These are phyloP conservation scores for Spatholobus suberectus DNA, from an alignment of 306 rosid genomes.

Conservation along the genomic window DNA sequence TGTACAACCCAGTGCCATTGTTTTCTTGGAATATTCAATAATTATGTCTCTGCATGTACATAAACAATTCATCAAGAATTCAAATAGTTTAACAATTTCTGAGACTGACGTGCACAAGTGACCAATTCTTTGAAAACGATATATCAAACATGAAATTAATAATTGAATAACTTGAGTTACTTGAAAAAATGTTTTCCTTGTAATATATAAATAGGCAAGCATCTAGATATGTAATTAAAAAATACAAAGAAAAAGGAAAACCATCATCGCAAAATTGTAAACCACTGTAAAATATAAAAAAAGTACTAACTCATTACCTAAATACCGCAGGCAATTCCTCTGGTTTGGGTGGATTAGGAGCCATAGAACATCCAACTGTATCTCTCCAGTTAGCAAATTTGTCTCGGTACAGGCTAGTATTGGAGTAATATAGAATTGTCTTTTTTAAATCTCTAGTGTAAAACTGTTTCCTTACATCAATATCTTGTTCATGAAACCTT, in stretches of 20 bases:
- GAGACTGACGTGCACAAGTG: not conserved
- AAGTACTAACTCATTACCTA: conserved; percentile 7
- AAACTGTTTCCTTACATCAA: conserved; percentile 41
- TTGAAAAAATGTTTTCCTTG: not conserved
- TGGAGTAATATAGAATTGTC: conserved; percentile 41
- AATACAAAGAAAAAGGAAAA: not conserved
- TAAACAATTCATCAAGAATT: not conserved
- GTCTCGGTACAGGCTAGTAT: conserved; percentile 51
- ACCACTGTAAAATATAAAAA: not conserved
- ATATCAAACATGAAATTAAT: not conserved
- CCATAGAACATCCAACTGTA: conserved; percentile 35
- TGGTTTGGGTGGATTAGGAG: conserved; percentile 44
- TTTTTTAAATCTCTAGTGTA: conserved; percentile 26
- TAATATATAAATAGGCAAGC: not conserved
- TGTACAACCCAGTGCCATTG: conserved; percentile 35
- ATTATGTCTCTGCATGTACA: conserved; percentile 46
- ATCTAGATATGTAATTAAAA: not conserved
- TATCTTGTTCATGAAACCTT: conserved; percentile 57
- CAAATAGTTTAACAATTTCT: not conserved
- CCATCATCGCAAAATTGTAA: not conserved
- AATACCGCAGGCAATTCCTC: conserved; percentile 37
- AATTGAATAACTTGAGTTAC: not conserved
- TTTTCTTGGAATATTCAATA: conserved; percentile 49
- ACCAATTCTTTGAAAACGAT: not conserved
- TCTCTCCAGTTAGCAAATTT: conserved; percentile 69